These are phyloP conservation scores for Monotropa hypopitys DNA, from an alignment of 179 eudicot species.

Conservation along the genomic window DNA sequence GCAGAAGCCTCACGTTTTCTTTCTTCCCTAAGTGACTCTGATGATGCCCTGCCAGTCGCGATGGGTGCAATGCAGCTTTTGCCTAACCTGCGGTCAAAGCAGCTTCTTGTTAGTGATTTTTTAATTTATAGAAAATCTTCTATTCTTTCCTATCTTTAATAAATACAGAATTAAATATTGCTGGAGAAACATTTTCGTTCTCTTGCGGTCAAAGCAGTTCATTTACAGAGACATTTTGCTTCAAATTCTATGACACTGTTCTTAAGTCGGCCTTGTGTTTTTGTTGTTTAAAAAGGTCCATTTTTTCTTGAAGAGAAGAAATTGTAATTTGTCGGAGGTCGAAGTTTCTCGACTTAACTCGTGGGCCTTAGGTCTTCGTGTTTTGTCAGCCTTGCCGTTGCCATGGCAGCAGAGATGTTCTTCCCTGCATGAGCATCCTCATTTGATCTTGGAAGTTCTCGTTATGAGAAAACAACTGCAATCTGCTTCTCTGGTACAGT, in stretches of 20 bases:
- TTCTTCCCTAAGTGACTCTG: constrained; percentile 77
- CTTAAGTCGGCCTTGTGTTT: background rate
- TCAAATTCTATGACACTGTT: background rate
- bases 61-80: constrained; percentile 98
- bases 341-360: constrained; percentile 82
- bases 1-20: constrained; percentile 99
- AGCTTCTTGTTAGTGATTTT: constrained; percentile 67
- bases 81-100: constrained; percentile 89
- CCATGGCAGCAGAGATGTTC: constrained; percentile 99
- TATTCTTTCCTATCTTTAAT: background rate
- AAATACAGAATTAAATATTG: background rate
- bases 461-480: constrained; percentile 94
- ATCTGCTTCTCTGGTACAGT: constrained; percentile 80
- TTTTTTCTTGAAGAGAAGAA: constrained; percentile 90
- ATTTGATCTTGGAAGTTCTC: constrained; percentile 80
- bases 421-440: constrained; percentile 92
- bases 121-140: constrained; percentile 3
- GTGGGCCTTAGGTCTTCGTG: constrained; percentile 97
- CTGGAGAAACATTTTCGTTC: no score
- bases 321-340: constrained; percentile 69
- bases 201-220: no score
- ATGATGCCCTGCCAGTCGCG: constrained; percentile 92
- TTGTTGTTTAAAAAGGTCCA: constrained; percentile 49
- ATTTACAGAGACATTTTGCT: background rate
- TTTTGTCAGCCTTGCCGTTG: constrained; percentile 82